Evolutionary conservation across 441 rosid genomes (phyloP), one percentile per base, ranked within the genome.

Genomic region (Viola pubescens): DNA sequence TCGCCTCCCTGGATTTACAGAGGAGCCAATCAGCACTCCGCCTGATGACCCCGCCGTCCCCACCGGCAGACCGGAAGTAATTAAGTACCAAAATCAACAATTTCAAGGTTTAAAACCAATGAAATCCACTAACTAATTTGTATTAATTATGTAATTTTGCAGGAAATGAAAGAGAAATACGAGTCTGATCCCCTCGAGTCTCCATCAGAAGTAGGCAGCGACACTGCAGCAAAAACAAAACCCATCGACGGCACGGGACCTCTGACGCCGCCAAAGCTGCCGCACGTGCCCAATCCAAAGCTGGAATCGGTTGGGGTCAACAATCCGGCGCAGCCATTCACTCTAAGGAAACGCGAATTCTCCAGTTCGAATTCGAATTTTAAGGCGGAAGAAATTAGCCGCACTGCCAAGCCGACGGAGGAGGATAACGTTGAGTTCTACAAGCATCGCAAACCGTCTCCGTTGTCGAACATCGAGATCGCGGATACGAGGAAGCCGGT

Each of bases 401-500:
- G 43, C 61, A 4, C 64, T 67, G 53, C 58, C 19, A 37, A 46
- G 6, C 46, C 12, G 58, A 59, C n/a, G 48, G 62, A 60, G 8
- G 77, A 72, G n/a, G 77, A 70, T 9, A 72, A 81, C 37, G 65
- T 16, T 48, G 86, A 83, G 16, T 81, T 73, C 52, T 89, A 49
- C 53, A 69, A 58, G 55, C 75, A 78, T 61, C 85, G 64, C 67
- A 85, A 87, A 81, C 82, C 95, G 42, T 83, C 95, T 3, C 89
- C 92, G 0, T 72, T 87, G 46, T 81, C 91, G 8, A 86, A 83
- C 67, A 75, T 87, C 0, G 58, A 83, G 67, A 34, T 83, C 7
- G 87, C 75, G 4, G 97, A 89, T 72, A 82, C 89, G 2, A 71
- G 97, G 62, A 90, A 81, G 82, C 91, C 94, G 0, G 77, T 90